phyloP scores from a whole-genome alignment of 192 early-diverging fungal genomes.

The Umbelopsis sp. region DNA sequence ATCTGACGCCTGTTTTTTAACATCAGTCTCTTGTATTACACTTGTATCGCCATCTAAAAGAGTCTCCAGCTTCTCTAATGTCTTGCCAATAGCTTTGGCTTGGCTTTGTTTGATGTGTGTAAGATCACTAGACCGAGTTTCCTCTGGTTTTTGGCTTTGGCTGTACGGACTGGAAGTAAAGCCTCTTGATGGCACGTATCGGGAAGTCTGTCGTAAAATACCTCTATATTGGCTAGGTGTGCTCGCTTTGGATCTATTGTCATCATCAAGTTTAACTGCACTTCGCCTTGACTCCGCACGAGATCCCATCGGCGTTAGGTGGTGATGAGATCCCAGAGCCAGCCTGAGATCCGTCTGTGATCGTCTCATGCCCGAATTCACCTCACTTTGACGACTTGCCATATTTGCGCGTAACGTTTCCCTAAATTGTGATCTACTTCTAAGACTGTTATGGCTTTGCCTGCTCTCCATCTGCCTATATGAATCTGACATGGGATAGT shows the following conservation, averaged over 20 bases:
- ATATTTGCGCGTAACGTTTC: neutral
- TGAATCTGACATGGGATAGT: no score
- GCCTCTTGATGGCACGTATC: neutral
- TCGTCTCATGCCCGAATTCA: neutral
- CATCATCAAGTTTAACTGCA: neutral
- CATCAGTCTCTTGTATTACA: neutral
- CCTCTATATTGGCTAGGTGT: no score
- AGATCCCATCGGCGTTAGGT: no score
- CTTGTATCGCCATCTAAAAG: conserved; percentile 8
- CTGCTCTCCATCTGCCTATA: no score
- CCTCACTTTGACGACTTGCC: conserved; percentile 11
- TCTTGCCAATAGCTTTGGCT: neutral
- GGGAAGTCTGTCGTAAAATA: neutral
- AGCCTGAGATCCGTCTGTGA: neutral
- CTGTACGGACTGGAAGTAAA: neutral
- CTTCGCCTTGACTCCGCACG: neutral
- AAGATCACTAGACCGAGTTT: neutral
- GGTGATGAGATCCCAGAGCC: neutral
- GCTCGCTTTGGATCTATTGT: neutral
- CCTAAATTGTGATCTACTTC: neutral
- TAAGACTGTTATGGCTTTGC: no score
- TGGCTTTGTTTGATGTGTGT: neutral
- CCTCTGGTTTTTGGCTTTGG: neutral
- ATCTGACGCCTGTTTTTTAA: neutral
- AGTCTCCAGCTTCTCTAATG: neutral